phyloP scores from a whole-genome alignment of 1,284 basidiomycete species.

The Apiotrichum sp. region DNA sequence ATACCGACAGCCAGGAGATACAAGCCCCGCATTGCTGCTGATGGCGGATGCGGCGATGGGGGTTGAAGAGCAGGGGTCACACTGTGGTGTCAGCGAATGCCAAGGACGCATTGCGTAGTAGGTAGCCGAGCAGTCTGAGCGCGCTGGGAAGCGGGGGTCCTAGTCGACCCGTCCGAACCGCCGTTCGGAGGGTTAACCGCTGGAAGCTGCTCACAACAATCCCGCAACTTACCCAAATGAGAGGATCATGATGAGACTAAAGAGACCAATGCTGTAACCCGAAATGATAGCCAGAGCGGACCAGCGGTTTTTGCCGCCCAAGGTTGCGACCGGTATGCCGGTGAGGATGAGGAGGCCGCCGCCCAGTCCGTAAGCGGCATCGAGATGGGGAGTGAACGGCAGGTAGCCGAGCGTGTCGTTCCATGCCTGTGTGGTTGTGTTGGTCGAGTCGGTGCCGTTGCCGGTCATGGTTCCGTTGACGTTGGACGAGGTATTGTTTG shows the following conservation, averaged over 20 bases:
- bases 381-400: constrained; percentile 61
- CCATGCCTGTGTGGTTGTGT: constrained; percentile 23
- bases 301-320: constrained; percentile 92
- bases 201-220: neutral
- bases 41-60: constrained; percentile 69
- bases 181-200: too few relatives aligned
- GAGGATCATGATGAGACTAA: constrained; percentile 80
- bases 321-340: constrained; percentile 79
- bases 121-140: neutral
- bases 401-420: constrained; percentile 38
- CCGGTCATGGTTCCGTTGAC: constrained; percentile 1
- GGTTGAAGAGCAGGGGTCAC: constrained; percentile 46
- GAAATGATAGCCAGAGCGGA: constrained; percentile 89
- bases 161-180: too few relatives aligned
- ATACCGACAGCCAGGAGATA: constrained; percentile 78
- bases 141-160: too few relatives aligned
- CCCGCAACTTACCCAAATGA: constrained; percentile 60
- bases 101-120: too few relatives aligned
- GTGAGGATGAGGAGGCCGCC: constrained; percentile 83
- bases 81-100: constrained; percentile 16
- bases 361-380: constrained; percentile 81
- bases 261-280: constrained; percentile 78
- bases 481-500: neutral
- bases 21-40: constrained; percentile 69
- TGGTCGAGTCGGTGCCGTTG: constrained; percentile 16